phyloP scores from a whole-genome alignment of 306 rosid species.

The Prunus mume region DNA sequence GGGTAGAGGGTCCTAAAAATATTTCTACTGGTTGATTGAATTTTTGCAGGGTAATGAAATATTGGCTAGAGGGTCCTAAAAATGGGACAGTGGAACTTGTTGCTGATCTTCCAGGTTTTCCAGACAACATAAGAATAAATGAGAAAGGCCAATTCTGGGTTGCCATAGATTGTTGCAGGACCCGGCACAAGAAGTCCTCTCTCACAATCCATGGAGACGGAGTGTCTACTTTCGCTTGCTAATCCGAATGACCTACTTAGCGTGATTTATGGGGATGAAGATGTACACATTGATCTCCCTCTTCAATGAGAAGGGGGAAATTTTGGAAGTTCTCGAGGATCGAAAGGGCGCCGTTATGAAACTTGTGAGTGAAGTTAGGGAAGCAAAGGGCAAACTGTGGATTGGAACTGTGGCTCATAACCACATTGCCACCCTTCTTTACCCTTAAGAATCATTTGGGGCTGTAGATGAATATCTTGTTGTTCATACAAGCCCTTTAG shows the following conservation, averaged over 20 bases:
- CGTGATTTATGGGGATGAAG: slow-evolving; percentile 70
- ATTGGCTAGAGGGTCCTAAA: slow-evolving; percentile 66
- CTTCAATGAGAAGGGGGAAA: slow-evolving; percentile 53
- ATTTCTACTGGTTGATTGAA: not conserved
- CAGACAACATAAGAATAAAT: slow-evolving; percentile 85
- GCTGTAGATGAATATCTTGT: too few species aligned
- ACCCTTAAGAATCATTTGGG: slow-evolving; percentile 32
- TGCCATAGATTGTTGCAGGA: slow-evolving; percentile 93
- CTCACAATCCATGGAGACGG: slow-evolving; percentile 79
- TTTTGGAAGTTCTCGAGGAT: slow-evolving; percentile 84
- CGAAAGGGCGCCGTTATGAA: slow-evolving; percentile 65
- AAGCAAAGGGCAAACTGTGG: slow-evolving; percentile 75
- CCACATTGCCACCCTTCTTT: slow-evolving; percentile 76
- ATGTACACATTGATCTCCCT: slow-evolving; percentile 78
- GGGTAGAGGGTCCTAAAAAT: too few species aligned
- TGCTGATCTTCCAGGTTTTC: slow-evolving; percentile 78
- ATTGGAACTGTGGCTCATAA: slow-evolving; percentile 96
- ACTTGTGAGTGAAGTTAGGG: slow-evolving; percentile 86
- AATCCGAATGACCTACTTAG: slow-evolving; percentile 58
- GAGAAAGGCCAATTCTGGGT: slow-evolving; percentile 77
- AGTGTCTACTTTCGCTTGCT: slow-evolving; percentile 72
- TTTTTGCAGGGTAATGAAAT: slow-evolving; percentile 54
- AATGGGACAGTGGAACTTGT: slow-evolving; percentile 45
- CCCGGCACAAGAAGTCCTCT: slow-evolving; percentile 63
- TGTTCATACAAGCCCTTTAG: not conserved